These are phyloP conservation scores for Entelexis sorbosivorans DNA, from an alignment of 1,139 yeast species.

Conservation along the genomic window DNA sequence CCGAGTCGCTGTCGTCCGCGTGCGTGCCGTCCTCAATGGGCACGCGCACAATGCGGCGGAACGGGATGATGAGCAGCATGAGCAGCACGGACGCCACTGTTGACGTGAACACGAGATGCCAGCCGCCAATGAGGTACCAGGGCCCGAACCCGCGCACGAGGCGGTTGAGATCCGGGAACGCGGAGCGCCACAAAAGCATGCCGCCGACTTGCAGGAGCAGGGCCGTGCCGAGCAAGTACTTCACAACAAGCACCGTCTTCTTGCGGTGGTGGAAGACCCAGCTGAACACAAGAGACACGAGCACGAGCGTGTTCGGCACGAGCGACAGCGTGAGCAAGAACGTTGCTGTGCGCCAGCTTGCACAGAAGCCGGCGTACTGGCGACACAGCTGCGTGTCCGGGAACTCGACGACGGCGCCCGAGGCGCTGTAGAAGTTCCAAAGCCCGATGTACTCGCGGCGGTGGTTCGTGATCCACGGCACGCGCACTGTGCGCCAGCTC, in stretches of 20 bases:
- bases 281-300: conserved; percentile 20
- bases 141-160: conserved; percentile 11
- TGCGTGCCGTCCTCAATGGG: conserved; percentile 8
- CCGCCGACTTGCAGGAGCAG: conserved; percentile 11
- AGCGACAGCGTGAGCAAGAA: conserved; percentile 19
- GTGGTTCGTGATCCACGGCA: conserved; percentile 20
- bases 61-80: conserved; percentile 14
- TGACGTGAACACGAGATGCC: conserved; percentile 13
- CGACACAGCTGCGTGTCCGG: conserved; percentile 18
- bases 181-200: conserved; percentile 9
- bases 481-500: conserved; percentile 10
- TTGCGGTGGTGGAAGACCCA: conserved; percentile 21
- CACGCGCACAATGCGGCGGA: conserved; percentile 18
- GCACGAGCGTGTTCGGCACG: conserved; percentile 17
- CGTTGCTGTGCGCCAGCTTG: conserved; percentile 21
- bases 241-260: conserved; percentile 19
- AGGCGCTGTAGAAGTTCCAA: conserved; percentile 5
- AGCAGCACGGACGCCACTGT: conserved; percentile 8
- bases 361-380: conserved; percentile 18
- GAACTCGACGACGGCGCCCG: conserved; percentile 13
- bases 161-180: conserved; percentile 9
- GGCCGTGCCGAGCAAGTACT: conserved; percentile 8
- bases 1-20: conserved; percentile 10
- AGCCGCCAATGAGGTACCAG: conserved; percentile 19
- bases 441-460: conserved; percentile 16